These are phyloP conservation scores for Dictyostelium firmibasis DNA, from an alignment of 78 protist species.

Conservation along the genomic window DNA sequence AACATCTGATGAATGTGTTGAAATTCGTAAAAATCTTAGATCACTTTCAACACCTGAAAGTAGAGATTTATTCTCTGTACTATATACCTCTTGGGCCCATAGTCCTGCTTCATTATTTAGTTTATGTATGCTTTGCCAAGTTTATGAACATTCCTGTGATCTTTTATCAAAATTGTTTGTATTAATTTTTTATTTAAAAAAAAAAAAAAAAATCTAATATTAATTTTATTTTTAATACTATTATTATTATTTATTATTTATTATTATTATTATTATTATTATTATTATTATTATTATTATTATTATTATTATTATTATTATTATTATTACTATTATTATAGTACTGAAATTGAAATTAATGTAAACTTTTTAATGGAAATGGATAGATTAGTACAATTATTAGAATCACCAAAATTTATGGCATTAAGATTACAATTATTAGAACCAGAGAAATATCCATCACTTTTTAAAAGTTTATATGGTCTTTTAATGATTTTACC, in stretches of 20 bases:
- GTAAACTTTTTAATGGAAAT: conserved; percentile 93
- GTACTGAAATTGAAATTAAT: conserved; percentile 88
- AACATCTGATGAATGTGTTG: conserved; percentile 86
- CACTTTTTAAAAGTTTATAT: conserved; percentile 89
- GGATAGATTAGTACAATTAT: conserved; percentile 94
- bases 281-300: not conserved
- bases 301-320: not conserved
- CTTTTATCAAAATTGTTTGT: conserved; percentile 57
- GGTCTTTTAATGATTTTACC: conserved; percentile 98
- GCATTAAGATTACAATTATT: conserved; percentile 79
- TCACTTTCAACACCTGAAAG: conserved; percentile 17
- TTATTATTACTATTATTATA: not conserved
- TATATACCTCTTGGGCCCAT: conserved; percentile 81
- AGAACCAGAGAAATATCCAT: conserved; percentile 85
- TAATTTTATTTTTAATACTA: not conserved
- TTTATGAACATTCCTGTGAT: conserved; percentile 64
- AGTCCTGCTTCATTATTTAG: conserved; percentile 75
- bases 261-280: not conserved
- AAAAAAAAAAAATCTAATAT: not conserved
- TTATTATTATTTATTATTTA: not conserved
- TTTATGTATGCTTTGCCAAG: conserved; percentile 78
- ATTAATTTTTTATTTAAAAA: not conserved
- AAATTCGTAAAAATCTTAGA: conserved; percentile 65
- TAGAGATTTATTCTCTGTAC: conserved; percentile 69
- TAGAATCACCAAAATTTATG: conserved; percentile 96